Evolutionary conservation across 306 rosid species (phyloP).

Genomic region (Comarum palustre): DNA sequence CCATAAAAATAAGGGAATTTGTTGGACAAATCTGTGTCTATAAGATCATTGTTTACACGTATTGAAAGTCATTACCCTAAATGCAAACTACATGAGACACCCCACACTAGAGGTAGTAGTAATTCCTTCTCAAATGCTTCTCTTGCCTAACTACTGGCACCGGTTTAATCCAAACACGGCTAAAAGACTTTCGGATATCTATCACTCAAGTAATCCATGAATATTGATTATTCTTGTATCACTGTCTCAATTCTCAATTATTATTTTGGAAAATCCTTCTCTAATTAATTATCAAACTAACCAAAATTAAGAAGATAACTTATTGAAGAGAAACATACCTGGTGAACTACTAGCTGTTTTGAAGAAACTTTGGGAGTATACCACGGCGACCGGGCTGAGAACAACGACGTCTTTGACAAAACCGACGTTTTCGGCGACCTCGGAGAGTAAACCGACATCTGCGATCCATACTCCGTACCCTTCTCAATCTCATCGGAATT

Average conservation of each 20-base stretch:
- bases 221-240: not conserved
- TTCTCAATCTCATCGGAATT: slow-evolving; percentile 40
- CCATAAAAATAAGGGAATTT: not conserved
- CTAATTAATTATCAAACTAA: not conserved
- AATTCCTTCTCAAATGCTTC: not conserved
- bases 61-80: not conserved
- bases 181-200: not conserved
- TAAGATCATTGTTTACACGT: not conserved
- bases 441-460: slow-evolving; percentile 32
- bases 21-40: not conserved
- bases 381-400: slow-evolving; percentile 5
- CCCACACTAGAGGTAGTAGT: not conserved
- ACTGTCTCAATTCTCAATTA: not conserved
- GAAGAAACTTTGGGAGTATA: not conserved
- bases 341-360: not conserved
- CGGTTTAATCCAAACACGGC: not conserved
- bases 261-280: not conserved
- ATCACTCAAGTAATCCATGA: not conserved
- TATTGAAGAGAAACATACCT: not conserved
- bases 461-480: slow-evolving; percentile 43
- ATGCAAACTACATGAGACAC: not conserved
- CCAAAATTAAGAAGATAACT: not conserved
- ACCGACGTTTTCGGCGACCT: slow-evolving; percentile 21
- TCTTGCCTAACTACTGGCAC: not conserved
- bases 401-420: not conserved